phyloP scores from a whole-genome alignment of 2,329 filamentous ascomycete genomes.

The Colletotrichum musae region DNA sequence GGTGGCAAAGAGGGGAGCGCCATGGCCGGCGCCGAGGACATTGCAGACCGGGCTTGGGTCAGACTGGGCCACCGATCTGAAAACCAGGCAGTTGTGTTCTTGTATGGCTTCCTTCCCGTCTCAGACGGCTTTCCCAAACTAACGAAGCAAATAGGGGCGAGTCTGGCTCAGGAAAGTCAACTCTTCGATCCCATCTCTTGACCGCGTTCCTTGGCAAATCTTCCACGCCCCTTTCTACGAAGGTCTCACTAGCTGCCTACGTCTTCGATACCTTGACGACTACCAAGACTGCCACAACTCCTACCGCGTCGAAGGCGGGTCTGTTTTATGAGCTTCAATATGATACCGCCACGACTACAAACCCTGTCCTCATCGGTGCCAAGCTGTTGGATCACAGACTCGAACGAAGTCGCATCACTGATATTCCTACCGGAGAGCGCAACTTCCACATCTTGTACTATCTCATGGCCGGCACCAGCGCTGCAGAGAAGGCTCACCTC shows the following conservation, averaged over 20 bases:
- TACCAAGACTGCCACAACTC: constrained; percentile 95
- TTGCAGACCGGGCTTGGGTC: constrained; percentile 88
- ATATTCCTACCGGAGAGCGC: constrained; percentile 94
- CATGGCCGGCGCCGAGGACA: constrained; percentile 91
- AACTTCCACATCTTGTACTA: constrained; percentile 99
- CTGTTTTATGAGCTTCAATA: constrained; percentile 98
- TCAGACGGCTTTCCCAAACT: background rate
- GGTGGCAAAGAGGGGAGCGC: constrained; percentile 92
- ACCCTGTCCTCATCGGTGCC: constrained; percentile 90
- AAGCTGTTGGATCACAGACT: constrained; percentile 95
- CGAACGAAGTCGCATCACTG: constrained; percentile 90
- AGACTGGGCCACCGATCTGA: constrained; percentile 90
- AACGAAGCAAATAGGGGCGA: constrained; percentile 77
- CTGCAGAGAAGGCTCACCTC: constrained; percentile 90
- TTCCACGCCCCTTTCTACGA: constrained; percentile 92
- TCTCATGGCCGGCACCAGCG: constrained; percentile 90
- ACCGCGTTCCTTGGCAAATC: constrained; percentile 90
- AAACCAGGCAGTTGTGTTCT: constrained; percentile 92
- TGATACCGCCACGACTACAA: constrained; percentile 87
- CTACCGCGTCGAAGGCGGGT: constrained; percentile 94
- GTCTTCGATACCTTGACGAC: constrained; percentile 97
- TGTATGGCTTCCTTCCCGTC: constrained; percentile 72
- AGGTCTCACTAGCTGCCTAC: constrained; percentile 93
- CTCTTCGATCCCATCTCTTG: constrained; percentile 89
- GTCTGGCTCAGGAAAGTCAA: constrained; percentile 96